These are phyloP conservation scores for Ophiobolus disseminans DNA, from an alignment of 2,329 filamentous ascomycete species.

Conservation along the genomic window DNA sequence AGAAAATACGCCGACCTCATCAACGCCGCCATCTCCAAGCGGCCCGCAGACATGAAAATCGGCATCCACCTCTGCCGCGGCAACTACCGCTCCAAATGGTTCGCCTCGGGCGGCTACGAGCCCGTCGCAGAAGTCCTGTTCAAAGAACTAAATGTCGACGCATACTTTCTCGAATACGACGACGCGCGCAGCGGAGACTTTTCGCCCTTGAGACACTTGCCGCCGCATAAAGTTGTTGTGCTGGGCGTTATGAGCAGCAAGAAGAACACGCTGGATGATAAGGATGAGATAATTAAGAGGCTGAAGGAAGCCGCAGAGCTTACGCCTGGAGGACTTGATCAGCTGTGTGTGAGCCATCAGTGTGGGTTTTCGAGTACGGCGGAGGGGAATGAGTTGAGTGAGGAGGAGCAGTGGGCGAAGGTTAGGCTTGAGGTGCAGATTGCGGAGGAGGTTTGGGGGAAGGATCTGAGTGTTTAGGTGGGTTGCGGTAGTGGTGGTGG, in stretches of 20 bases:
- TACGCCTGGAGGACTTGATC: slow-evolving; percentile 61
- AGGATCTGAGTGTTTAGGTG: slow-evolving; percentile 49
- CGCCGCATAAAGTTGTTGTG: slow-evolving; percentile 62
- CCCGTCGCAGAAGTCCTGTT: slow-evolving; percentile 65
- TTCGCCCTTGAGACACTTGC: slow-evolving; percentile 61
- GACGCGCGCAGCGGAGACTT: slow-evolving; percentile 65
- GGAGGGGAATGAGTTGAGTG: slow-evolving; percentile 63
- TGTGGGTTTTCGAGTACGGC: slow-evolving; percentile 65
- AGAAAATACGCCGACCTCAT: slow-evolving; percentile 63
- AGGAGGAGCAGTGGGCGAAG: slow-evolving; percentile 67
- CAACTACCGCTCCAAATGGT: slow-evolving; percentile 65
- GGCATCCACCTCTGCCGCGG: slow-evolving; percentile 65
- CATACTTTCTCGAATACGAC: slow-evolving; percentile 67
- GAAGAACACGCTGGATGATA: slow-evolving; percentile 64
- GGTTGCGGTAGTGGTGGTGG: not conserved
- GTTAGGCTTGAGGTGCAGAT: slow-evolving; percentile 62
- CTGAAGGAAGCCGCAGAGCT: slow-evolving; percentile 50
- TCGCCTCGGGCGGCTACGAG: slow-evolving; percentile 65
- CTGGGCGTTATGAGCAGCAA: slow-evolving; percentile 64
- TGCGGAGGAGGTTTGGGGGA: slow-evolving; percentile 64
- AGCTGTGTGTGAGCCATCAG: slow-evolving; percentile 65
- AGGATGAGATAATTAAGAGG: slow-evolving; percentile 49
- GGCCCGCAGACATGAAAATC: slow-evolving; percentile 62
- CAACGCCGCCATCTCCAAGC: slow-evolving; percentile 61
- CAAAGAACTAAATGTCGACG: slow-evolving; percentile 63